These are phyloP conservation scores for Sugiyamaella floridensis DNA, from an alignment of 805 yeast species.

Conservation along the genomic window DNA sequence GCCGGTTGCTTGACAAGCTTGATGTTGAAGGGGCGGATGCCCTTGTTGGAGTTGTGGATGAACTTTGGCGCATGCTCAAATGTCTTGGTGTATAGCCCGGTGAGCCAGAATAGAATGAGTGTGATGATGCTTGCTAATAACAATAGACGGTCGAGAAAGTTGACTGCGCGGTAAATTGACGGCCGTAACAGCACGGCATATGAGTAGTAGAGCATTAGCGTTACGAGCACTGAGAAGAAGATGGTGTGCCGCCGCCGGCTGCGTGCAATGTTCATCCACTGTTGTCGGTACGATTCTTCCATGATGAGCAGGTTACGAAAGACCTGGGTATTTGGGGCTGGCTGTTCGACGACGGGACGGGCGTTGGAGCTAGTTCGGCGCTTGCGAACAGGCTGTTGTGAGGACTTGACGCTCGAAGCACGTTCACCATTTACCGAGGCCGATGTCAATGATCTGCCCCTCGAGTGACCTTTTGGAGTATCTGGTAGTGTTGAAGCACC, in stretches of 20 bases:
- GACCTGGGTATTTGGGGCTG: slow-evolving; percentile 40
- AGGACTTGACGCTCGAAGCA: neutral
- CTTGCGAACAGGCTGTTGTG: neutral
- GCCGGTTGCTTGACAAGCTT: slow-evolving; percentile 44
- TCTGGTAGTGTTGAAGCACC: neutral
- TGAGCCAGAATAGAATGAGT: slow-evolving; percentile 65
- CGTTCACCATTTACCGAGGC: neutral
- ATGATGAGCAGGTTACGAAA: slow-evolving; percentile 74
- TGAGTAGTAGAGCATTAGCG: slow-evolving; percentile 26
- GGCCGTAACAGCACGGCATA: slow-evolving; percentile 28
- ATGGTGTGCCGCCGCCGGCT: slow-evolving; percentile 57
- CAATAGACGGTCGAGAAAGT: slow-evolving; percentile 34
- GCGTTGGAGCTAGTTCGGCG: neutral
- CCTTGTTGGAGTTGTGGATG: slow-evolving; percentile 78
- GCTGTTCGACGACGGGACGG: slow-evolving; percentile 2
- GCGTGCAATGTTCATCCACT: slow-evolving; percentile 62
- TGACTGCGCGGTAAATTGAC: slow-evolving; percentile 33
- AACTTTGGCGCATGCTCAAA: slow-evolving; percentile 77
- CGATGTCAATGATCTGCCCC: neutral
- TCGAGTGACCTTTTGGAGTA: neutral
- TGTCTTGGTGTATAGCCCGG: slow-evolving; percentile 86
- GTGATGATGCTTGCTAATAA: slow-evolving; percentile 60
- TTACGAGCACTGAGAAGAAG: slow-evolving; percentile 34
- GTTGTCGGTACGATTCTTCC: slow-evolving; percentile 80
- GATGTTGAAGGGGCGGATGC: slow-evolving; percentile 74